Percentiles rank a stretch among this genome's conserved stretches.
Conservation (phyloP, 805 yeast species). For the Cyberlindnera xishuangbannaensis region DNA sequence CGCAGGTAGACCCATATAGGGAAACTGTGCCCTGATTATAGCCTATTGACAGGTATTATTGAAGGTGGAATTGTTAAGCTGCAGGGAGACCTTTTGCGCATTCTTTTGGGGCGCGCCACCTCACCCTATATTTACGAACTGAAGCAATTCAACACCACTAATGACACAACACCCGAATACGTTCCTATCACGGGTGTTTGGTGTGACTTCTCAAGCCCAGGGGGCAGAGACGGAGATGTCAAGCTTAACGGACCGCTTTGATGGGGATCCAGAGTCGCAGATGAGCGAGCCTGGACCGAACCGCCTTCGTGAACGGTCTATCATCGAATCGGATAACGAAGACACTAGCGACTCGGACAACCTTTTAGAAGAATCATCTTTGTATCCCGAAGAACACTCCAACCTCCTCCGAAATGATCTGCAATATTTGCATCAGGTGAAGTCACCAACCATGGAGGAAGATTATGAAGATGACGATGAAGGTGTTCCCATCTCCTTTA, state of each 20-base stretch:
- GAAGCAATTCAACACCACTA: too few species aligned
- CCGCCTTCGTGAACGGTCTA: slow-evolving; percentile 13
- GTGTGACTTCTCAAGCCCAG: slow-evolving; percentile 31
- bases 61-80: too few species aligned
- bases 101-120: too few species aligned
- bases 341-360: slow-evolving; percentile 15
- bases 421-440: slow-evolving; percentile 7
- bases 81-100: too few species aligned
- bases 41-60: too few species aligned
- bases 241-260: slow-evolving; percentile 12
- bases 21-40: too few species aligned
- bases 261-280: slow-evolving; percentile 9
- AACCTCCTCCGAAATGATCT: slow-evolving; percentile 9
- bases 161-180: slow-evolving; percentile 5
- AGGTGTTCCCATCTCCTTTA: slow-evolving; percentile 17
- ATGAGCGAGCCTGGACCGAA: too few species aligned
- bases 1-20: too few species aligned
- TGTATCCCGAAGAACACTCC: slow-evolving; percentile 2
- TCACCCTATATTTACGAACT: too few species aligned
- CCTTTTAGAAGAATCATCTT: not conserved
- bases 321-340: slow-evolving; percentile 23
- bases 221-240: slow-evolving; percentile 20
- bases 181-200: slow-evolving; percentile 60
- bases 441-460: slow-evolving; percentile 2
- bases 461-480: slow-evolving; percentile 14